Evolutionary conservation across 2,329 filamentous ascomycete species (phyloP).

Genomic region (Trichoderma harzianum): DNA sequence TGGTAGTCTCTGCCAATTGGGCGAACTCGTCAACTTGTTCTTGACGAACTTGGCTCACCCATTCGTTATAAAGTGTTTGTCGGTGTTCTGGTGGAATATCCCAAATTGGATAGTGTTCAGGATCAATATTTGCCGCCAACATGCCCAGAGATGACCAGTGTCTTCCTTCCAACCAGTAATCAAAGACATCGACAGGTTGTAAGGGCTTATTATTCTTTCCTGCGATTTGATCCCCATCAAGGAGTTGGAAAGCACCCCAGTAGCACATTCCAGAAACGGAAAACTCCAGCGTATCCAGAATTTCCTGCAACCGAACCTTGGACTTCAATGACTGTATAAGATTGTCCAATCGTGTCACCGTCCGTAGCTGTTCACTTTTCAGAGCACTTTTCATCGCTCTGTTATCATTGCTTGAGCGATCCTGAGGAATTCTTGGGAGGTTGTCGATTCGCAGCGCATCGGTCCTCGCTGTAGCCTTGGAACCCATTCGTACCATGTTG

Average conservation of each 20-base stretch:
- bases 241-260: slow-evolving; percentile 55
- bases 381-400: not conserved
- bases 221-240: slow-evolving; percentile 47
- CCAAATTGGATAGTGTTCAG: slow-evolving; percentile 48
- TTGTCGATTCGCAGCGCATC: slow-evolving; percentile 44
- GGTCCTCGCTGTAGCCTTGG: slow-evolving; percentile 52
- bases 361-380: not conserved
- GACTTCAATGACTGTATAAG: not conserved
- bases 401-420: not conserved
- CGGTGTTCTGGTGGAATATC: slow-evolving; percentile 40
- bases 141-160: not conserved
- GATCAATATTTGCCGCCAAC: slow-evolving; percentile 22
- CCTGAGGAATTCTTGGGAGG: slow-evolving; percentile 27
- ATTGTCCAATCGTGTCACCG: not conserved
- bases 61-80: slow-evolving; percentile 34
- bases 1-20: slow-evolving; percentile 38
- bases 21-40: slow-evolving; percentile 48
- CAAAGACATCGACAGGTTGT: slow-evolving; percentile 23
- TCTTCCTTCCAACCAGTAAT: slow-evolving; percentile 20
- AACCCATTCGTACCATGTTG: slow-evolving; percentile 60
- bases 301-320: not conserved
- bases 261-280: slow-evolving; percentile 47
- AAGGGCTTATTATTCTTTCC: slow-evolving; percentile 46
- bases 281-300: slow-evolving; percentile 48
- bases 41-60: slow-evolving; percentile 44